Conservation (phyloP, 495 filamentous ascomycete species). For the Xylaria bambusicola region DNA sequence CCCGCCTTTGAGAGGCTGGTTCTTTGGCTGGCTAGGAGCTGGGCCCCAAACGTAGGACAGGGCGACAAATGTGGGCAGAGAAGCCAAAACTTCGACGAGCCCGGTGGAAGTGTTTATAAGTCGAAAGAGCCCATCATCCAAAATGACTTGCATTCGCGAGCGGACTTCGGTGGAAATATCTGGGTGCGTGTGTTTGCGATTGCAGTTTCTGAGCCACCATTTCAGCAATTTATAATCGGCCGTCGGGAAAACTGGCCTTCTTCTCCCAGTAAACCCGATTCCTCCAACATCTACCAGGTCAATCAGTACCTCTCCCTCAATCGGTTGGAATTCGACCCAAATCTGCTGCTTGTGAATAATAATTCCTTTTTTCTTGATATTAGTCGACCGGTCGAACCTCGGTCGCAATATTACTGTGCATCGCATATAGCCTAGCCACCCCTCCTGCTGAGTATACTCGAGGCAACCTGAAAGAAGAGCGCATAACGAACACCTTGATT, state of each 20-base stretch:
- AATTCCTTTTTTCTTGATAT: neutral
- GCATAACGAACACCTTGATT: constrained; percentile 4
- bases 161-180: neutral
- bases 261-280: neutral
- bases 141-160: constrained; percentile 4
- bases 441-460: neutral
- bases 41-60: constrained; percentile 10
- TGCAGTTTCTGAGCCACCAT: neutral
- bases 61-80: constrained; percentile 4
- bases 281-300: neutral
- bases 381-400: constrained; percentile 3
- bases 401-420: constrained; percentile 5
- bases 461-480: neutral
- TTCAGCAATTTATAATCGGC: neutral
- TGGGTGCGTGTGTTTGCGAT: constrained; percentile 3
- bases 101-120: constrained; percentile 12
- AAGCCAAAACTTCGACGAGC: neutral
- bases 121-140: neutral
- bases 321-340: neutral
- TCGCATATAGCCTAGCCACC: constrained; percentile 3
- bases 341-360: constrained; percentile 7
- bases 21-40: neutral
- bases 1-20: neutral
- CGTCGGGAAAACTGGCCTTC: neutral
- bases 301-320: neutral